Base-by-base conservation (phyloP, 2,329 filamentous ascomycete species). In the Fusarium sp. region DNA sequence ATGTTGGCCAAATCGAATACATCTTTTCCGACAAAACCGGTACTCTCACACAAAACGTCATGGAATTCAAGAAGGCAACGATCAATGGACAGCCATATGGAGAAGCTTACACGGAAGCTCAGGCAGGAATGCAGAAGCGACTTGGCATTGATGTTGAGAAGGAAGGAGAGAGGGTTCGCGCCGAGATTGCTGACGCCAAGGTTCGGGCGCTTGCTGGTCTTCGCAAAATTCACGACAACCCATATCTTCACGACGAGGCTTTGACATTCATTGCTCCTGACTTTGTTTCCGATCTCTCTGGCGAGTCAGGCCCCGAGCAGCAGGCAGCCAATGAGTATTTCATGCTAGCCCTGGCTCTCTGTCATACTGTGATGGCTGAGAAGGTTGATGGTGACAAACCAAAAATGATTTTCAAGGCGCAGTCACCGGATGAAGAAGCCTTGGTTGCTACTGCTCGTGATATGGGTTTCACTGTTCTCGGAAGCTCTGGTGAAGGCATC, bases 61-160 rank as follows among this genome's bases (percentile, higher is more conserved):
- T 99, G 96, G 97, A 99, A 82, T 99, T 98, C 89, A 99, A 98
- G 83, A 99, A 99, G 83, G 95, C 93, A 63, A 97, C 95, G 1
- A 92, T 99, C 83, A 98, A 98, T 79, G 96, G 96, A n/a, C 90
- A 96, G 69, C 91, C 95, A 0, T 99, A 99, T 76, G 96, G 97
- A 70, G 96, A 99, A 84, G 96, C 96, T 1, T 99, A 98, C 79
- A 99, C 97, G 0, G 96, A 99, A 83, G 96, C 96, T 1, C 94
- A 98, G 82, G 94, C 96, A 58, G 96, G 96, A 65, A 96, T 99
- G 94, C 95, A 97, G 81, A 95, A 96, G 83, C 90, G 96, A 69
- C 86, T 96, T 82, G 96, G 96, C 55, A 89, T 98, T 57, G 91
- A 98, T 79, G 92, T 95, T 8, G 95, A 96, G 73, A 91, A 91